Evolutionary conservation across 1,139 yeast genomes (phyloP), one percentile per base, ranked within the genome.

Genomic region (Zygosaccharomyces sapae): DNA sequence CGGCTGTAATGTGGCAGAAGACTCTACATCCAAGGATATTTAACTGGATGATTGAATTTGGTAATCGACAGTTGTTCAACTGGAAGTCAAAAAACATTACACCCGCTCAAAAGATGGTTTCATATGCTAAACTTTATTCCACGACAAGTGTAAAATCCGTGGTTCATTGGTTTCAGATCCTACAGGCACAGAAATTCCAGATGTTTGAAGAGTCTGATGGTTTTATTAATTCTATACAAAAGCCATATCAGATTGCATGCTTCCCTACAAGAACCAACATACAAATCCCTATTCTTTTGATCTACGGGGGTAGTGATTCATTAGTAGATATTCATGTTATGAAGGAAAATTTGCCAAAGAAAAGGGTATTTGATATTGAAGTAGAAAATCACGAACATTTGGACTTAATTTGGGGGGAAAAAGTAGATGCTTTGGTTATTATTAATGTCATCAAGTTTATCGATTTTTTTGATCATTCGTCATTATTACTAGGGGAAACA

Each of bases 121-220:
- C 88, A 33, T 90, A 86, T 66, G 80, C 87, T 20, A 96, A 90
- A 66, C 70, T 90, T 45, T 90, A 89, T 68, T 86, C 95, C 1
- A 86, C 95, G 22, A 88, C 97, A 0, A 83, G 94, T 3, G 97
- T 89, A 39, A 90, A 90, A 66, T 80, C 87, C 20, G 92, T 88
- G 42, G 97, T 89, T 31, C 97, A 90, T 68, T 90, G 97, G 97
- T 90, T 90, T 65, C 97, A 90, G 68, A 88, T 90, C 48, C 85
- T 90, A 53, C 73, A 86, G 40, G 74, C 86, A n/a, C 80, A 80
- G 38, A 78, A 80, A 45, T 89, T 90, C 65, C 96, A 88, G 66
- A 84, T 90, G 95, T 90, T 81, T 67, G 90, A 84, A 59, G 96
- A 87, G 50, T 66, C 67, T 7, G 64, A 63, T 30, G 62, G 68